phyloP scores from a whole-genome alignment of 2,329 filamentous ascomycete species.

The Coniochaeta ligniaria region DNA sequence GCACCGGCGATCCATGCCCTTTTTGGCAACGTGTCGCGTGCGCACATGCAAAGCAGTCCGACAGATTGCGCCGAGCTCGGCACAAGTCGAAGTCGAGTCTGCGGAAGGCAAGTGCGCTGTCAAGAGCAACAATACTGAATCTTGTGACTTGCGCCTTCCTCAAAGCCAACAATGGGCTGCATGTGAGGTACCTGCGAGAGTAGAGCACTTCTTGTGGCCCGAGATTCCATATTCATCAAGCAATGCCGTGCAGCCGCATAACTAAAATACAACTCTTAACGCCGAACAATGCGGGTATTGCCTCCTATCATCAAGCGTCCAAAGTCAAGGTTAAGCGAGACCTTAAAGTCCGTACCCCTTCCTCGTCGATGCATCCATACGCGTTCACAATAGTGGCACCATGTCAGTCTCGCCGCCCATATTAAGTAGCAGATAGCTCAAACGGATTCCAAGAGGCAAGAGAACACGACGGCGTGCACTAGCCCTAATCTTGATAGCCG shows the following conservation, averaged over 20 bases:
- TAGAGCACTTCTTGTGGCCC: too few relatives aligned
- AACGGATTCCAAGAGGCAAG: too few relatives aligned
- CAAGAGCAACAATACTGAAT: too few relatives aligned
- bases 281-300: not conserved
- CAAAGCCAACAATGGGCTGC: too few relatives aligned
- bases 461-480: not conserved
- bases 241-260: too few relatives aligned
- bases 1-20: not conserved
- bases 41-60: not conserved
- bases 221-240: too few relatives aligned
- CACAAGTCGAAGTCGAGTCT: not conserved
- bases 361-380: not conserved
- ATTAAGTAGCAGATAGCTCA: too few relatives aligned
- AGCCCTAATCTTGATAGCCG: not conserved
- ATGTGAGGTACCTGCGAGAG: too few relatives aligned
- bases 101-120: too few relatives aligned
- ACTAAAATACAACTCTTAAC: not conserved
- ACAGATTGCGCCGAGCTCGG: not conserved
- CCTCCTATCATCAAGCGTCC: not conserved
- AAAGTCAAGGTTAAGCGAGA: not conserved
- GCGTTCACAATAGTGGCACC: too few relatives aligned
- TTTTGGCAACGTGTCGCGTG: not conserved
- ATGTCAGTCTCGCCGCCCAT: too few relatives aligned
- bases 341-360: not conserved
- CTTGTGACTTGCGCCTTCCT: too few relatives aligned